phyloP scores from a whole-genome alignment of 2,329 filamentous ascomycete genomes.

The Rhinocladiella mackenziei region DNA sequence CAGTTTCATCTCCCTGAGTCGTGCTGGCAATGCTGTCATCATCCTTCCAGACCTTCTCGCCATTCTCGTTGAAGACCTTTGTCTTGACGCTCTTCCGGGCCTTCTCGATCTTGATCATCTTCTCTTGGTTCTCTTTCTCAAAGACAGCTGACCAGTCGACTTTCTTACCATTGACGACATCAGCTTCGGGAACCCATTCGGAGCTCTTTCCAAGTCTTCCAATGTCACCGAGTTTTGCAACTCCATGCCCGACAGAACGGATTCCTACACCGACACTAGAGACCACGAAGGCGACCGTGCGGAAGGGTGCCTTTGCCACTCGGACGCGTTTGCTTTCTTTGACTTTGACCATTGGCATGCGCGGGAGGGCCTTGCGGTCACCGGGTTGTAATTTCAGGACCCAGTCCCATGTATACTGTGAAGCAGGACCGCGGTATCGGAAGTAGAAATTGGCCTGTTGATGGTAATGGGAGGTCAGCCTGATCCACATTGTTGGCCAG shows the following conservation, averaged over 20 bases:
- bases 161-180: slow-evolving; percentile 22
- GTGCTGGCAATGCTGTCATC: slow-evolving; percentile 23
- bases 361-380: slow-evolving; percentile 24
- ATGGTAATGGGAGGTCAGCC: background rate
- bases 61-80: slow-evolving; percentile 24
- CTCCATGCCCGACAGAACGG: slow-evolving; percentile 17
- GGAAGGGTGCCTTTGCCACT: slow-evolving; percentile 25
- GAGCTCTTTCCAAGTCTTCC: slow-evolving; percentile 21
- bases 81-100: slow-evolving; percentile 5
- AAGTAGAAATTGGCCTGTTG: slow-evolving; percentile 31
- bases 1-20: background rate
- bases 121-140: slow-evolving; percentile 12
- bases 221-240: slow-evolving; percentile 21
- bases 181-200: slow-evolving; percentile 23
- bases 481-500: background rate
- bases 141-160: slow-evolving; percentile 18
- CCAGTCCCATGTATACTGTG: slow-evolving; percentile 29
- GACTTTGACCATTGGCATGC: slow-evolving; percentile 25
- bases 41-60: slow-evolving; percentile 21
- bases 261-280: slow-evolving; percentile 16
- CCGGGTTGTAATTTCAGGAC: slow-evolving; percentile 23
- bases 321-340: slow-evolving; percentile 20
- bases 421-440: slow-evolving; percentile 22
- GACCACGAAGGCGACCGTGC: slow-evolving; percentile 17
- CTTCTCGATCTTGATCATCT: slow-evolving; percentile 11